phyloP scores from a whole-genome alignment of 345 rosid genomes.

The Erucastrum elatum region DNA sequence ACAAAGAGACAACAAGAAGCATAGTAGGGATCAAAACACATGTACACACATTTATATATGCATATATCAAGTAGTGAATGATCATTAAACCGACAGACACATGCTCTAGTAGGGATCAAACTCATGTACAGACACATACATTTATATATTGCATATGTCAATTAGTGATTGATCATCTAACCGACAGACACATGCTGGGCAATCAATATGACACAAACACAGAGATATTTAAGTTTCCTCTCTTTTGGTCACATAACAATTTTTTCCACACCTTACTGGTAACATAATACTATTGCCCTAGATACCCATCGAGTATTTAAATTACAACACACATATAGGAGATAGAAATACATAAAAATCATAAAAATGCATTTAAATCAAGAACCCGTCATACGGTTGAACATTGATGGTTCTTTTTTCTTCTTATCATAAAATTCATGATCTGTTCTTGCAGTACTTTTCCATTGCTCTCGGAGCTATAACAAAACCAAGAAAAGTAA shows the following conservation, averaged over 20 bases:
- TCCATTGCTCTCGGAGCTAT: constrained; percentile 45
- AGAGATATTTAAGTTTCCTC: constrained; percentile 41
- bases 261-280: constrained; percentile 36
- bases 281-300: constrained; percentile 39
- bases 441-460: constrained; percentile 41
- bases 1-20: constrained; percentile 33
- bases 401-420: constrained; percentile 9
- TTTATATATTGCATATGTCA: constrained; percentile 11
- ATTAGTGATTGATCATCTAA: constrained; percentile 36
- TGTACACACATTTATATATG: constrained; percentile 20
- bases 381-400: constrained; percentile 30
- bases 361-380: constrained; percentile 27
- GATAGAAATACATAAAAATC: constrained; percentile 26
- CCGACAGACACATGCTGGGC: constrained; percentile 44
- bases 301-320: constrained; percentile 37
- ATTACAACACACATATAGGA: constrained; percentile 39
- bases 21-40: constrained; percentile 34
- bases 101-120: constrained; percentile 12
- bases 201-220: constrained; percentile 42
- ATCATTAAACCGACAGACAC: constrained; percentile 42
- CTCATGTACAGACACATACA: neutral
- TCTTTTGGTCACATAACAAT: constrained; percentile 41
- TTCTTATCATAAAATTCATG: constrained; percentile 10
- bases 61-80: constrained; percentile 2
- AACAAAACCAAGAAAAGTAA: constrained; percentile 11